phyloP scores from a whole-genome alignment of 2,329 filamentous ascomycete species.

The Fusarium nematophilum region DNA sequence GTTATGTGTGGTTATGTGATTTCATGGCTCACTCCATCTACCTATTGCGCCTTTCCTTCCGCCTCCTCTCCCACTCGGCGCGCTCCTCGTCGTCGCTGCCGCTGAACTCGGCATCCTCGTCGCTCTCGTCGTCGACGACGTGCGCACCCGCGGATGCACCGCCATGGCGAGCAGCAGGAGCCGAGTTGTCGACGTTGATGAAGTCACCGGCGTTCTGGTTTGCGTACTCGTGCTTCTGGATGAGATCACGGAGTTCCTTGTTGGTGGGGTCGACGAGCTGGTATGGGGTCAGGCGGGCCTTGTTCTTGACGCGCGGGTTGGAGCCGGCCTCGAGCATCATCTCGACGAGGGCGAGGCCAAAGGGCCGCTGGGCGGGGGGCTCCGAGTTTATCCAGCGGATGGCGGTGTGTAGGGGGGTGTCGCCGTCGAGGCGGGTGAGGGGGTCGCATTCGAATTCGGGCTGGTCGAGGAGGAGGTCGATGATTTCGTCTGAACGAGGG shows the following conservation, averaged over 20 bases:
- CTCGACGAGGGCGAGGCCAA: constrained; percentile 74
- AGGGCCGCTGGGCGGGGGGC: constrained; percentile 70
- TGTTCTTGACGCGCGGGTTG: constrained; percentile 71
- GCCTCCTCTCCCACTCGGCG: constrained; percentile 68
- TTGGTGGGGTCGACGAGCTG: constrained; percentile 82
- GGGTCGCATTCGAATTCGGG: constrained; percentile 88
- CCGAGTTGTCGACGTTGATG: constrained; percentile 51
- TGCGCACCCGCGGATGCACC: constrained; percentile 1
- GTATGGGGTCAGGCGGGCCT: constrained; percentile 75
- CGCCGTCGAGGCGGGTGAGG: constrained; percentile 74
- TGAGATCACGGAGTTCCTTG: constrained; percentile 67
- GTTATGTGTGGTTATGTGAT: no score
- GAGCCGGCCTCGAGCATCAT: constrained; percentile 86
- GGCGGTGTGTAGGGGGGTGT: constrained; percentile 83
- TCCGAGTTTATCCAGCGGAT: constrained; percentile 81
- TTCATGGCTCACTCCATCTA: constrained; percentile 14
- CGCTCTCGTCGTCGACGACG: constrained; percentile 49
- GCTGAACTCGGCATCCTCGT: constrained; percentile 71
- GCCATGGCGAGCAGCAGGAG: constrained; percentile 15
- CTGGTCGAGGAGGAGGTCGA: constrained; percentile 86
- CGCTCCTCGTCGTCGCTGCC: constrained; percentile 74
- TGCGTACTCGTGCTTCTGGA: constrained; percentile 78
- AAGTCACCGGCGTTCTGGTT: constrained; percentile 69
- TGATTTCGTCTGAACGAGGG: constrained; percentile 72
- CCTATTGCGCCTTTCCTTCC: constrained; percentile 52